These are phyloP conservation scores for Penicillium paneum DNA, from an alignment of 2,329 filamentous ascomycete genomes.

Conservation along the genomic window DNA sequence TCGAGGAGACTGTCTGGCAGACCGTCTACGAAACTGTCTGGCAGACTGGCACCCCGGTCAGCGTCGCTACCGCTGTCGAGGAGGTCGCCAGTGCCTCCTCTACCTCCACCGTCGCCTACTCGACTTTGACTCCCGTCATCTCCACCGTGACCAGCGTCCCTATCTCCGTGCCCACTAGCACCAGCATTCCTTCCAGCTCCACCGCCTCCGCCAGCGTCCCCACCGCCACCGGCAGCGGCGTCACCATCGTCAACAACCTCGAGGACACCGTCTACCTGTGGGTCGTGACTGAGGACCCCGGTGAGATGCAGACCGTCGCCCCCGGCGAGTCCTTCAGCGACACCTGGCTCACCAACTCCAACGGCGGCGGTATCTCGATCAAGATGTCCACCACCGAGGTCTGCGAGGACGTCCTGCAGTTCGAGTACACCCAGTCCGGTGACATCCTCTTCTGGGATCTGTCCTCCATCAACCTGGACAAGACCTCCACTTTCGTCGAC, in stretches of 20 bases:
- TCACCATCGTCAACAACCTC: constrained; percentile 30
- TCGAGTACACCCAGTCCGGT: constrained; percentile 32
- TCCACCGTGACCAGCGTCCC: not conserved
- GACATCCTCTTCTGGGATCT: constrained; percentile 31
- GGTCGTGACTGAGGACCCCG: constrained; percentile 21
- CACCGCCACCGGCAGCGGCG: constrained; percentile 15
- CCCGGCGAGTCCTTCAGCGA: constrained; percentile 22
- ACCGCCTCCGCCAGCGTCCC: constrained; percentile 1
- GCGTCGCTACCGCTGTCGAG: not conserved
- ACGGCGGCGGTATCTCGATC: constrained; percentile 34
- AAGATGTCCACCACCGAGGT: constrained; percentile 26
- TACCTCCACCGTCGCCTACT: not conserved
- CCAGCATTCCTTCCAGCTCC: not conserved
- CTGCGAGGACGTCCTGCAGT: constrained; percentile 27
- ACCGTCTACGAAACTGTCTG: constrained; percentile 10
- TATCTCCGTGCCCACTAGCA: not conserved
- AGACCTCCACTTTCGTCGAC: constrained; percentile 18
- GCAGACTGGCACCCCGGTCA: not conserved
- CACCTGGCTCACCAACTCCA: constrained; percentile 29
- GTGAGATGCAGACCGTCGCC: constrained; percentile 22
- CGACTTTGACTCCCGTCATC: not conserved
- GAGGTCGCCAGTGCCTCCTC: constrained; percentile 1
- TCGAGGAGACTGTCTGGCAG: constrained; percentile 4
- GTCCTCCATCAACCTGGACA: constrained; percentile 29
- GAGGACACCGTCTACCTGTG: constrained; percentile 26